A percentile compares a stretch with the other conserved stretches of the same genome.
phyloP scores from a whole-genome alignment of 345 rosid species.

The Brassica napus region DNA sequence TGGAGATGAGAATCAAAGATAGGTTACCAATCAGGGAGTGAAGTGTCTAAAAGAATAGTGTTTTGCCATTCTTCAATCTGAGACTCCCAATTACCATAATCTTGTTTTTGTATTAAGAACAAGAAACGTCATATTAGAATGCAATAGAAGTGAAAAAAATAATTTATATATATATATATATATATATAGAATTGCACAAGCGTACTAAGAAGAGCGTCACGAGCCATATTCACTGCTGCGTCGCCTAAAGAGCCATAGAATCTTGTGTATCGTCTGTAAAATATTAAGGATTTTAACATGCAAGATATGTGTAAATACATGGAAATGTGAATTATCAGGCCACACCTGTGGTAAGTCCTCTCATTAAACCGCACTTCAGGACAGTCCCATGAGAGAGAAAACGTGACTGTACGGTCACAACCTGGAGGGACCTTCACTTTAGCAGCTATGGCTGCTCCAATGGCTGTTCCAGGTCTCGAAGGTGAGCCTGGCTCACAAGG shows the following conservation, averaged over 20 bases:
- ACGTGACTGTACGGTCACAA: constrained; percentile 58
- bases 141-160: neutral
- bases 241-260: constrained; percentile 76
- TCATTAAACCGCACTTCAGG: constrained; percentile 74
- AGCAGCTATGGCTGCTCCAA: constrained; percentile 94
- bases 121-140: neutral
- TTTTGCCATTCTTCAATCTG: constrained; percentile 91
- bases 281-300: neutral
- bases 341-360: constrained; percentile 78
- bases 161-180: no score
- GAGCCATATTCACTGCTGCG: constrained; percentile 79
- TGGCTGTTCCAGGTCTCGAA: constrained; percentile 79
- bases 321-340: neutral
- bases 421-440: constrained; percentile 70
- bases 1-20: neutral
- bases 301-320: neutral
- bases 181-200: neutral
- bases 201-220: constrained; percentile 75
- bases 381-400: constrained; percentile 93
- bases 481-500: constrained; percentile 41
- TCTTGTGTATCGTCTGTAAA: constrained; percentile 80
- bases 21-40: constrained; percentile 75
- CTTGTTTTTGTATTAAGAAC: neutral
- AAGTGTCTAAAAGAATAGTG: constrained; percentile 81
- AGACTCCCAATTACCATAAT: constrained; percentile 64